Percentiles rank a stretch among this genome's conserved stretches.
Evolutionary conservation across 169 alveolate genomes (phyloP).

Genomic region (Eimeria sp.): DNA sequence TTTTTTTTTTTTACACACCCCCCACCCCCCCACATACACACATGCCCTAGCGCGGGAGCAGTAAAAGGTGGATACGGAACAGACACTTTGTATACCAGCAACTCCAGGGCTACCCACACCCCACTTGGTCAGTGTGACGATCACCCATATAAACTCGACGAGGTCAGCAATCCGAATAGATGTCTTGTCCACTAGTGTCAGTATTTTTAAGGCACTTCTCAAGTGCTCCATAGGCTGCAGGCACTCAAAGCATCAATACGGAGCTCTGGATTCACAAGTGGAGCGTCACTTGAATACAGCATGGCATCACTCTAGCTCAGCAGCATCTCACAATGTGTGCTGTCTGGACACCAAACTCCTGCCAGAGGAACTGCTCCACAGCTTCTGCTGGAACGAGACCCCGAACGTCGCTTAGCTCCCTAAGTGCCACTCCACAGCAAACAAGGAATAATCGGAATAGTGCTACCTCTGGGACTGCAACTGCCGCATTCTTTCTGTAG

Average conservation of each 20-base stretch:
- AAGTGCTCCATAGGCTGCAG: slow-evolving; percentile 76
- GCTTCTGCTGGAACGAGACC: slow-evolving; percentile 60
- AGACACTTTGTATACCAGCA: too few species aligned
- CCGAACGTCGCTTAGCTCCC: slow-evolving; percentile 67
- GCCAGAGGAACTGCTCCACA: slow-evolving; percentile 77
- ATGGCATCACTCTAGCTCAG: neutral
- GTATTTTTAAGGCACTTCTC: slow-evolving; percentile 63
- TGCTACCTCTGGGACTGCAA: neutral
- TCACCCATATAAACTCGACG: slow-evolving; percentile 70
- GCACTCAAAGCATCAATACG: neutral
- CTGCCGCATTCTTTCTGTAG: neutral
- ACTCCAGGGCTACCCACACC: neutral
- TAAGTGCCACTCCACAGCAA: slow-evolving; percentile 36
- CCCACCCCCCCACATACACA: neutral
- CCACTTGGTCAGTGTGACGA: neutral
- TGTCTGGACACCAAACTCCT: slow-evolving; percentile 51
- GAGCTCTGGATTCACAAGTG: neutral
- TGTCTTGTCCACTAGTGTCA: slow-evolving; percentile 55
- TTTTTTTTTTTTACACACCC: neutral
- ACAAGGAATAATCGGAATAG: neutral
- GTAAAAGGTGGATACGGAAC: too few species aligned
- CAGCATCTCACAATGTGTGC: slow-evolving; percentile 47
- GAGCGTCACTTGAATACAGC: neutral
- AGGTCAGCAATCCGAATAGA: slow-evolving; percentile 46
- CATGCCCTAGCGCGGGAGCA: too few species aligned